Evolutionary conservation across 192 early-diverging fungal genomes (phyloP).

Genomic region (Oehlia diaphana): DNA sequence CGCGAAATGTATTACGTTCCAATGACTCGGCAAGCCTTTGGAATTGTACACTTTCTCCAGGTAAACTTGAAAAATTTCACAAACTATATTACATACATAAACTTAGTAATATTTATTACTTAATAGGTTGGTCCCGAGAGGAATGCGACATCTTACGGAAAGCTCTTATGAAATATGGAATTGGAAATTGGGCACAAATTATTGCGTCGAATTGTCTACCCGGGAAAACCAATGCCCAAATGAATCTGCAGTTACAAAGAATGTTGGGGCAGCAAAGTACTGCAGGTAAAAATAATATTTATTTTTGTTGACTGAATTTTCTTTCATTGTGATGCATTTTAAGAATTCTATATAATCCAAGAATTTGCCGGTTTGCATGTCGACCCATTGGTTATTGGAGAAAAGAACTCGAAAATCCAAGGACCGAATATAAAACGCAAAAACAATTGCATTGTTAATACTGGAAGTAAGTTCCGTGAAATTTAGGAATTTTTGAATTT

Average conservation of each 20-base stretch:
- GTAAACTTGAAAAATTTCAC: slow-evolving; percentile 29
- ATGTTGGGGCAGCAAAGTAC: slow-evolving; percentile 96
- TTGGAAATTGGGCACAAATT: slow-evolving; percentile 97
- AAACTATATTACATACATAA: not conserved
- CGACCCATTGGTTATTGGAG: slow-evolving; percentile 83
- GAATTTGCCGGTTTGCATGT: slow-evolving; percentile 94
- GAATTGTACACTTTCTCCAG: slow-evolving; percentile 92
- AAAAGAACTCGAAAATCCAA: slow-evolving; percentile 79
- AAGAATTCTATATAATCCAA: slow-evolving; percentile 22
- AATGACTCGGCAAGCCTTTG: slow-evolving; percentile 94
- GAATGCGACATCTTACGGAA: slow-evolving; percentile 82
- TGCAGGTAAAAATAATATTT: slow-evolving; percentile 55
- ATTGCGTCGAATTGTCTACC: slow-evolving; percentile 86
- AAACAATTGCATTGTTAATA: slow-evolving; percentile 94
- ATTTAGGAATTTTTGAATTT: not conserved
- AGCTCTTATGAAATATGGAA: slow-evolving; percentile 85
- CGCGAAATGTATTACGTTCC: slow-evolving; percentile 86
- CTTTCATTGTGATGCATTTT: not conserved
- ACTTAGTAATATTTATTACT: not conserved
- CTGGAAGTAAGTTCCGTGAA: slow-evolving; percentile 54
- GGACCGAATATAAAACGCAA: slow-evolving; percentile 86
- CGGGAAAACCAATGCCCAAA: slow-evolving; percentile 96
- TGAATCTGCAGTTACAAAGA: slow-evolving; percentile 94
- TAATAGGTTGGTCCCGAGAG: slow-evolving; percentile 78
- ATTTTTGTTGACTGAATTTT: not conserved